Percentiles rank a stretch among this genome's conserved stretches.
Evolutionary conservation across 768 basidiomycete species (phyloP).

Genomic region (Cytidiella melzeri): DNA sequence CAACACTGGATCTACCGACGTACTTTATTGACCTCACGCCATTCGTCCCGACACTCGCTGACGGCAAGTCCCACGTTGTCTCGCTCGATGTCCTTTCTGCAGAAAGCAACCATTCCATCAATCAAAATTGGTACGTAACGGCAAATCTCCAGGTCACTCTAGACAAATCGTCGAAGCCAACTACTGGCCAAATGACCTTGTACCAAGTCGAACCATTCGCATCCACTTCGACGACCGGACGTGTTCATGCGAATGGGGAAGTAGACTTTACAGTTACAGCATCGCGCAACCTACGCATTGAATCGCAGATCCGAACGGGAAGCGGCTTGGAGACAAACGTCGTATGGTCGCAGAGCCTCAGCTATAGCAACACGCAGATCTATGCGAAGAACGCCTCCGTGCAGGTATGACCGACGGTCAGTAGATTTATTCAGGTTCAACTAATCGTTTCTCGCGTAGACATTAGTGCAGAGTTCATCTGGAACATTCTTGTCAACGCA

Average conservation of each 20-base stretch:
- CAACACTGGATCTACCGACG: slow-evolving; percentile 63
- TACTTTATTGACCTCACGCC: slow-evolving; percentile 73
- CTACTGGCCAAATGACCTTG: slow-evolving; percentile 50
- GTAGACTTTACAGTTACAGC: slow-evolving; percentile 40
- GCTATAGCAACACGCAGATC: slow-evolving; percentile 53
- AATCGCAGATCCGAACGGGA: slow-evolving; percentile 50
- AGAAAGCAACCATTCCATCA: slow-evolving; percentile 51
- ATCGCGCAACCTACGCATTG: slow-evolving; percentile 46
- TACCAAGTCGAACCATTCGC: slow-evolving; percentile 54
- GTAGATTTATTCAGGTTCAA: no score
- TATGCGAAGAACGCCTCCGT: slow-evolving; percentile 39
- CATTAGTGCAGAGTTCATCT: slow-evolving; percentile 41
- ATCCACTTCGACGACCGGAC: slow-evolving; percentile 37
- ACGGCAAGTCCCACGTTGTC: slow-evolving; percentile 57
- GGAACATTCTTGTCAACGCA: slow-evolving; percentile 46
- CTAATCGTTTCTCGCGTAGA: slow-evolving; percentile 26
- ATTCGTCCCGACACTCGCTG: slow-evolving; percentile 60
- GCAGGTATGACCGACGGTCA: slow-evolving; percentile 23
- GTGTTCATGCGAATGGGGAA: slow-evolving; percentile 20
- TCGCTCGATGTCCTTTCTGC: slow-evolving; percentile 66
- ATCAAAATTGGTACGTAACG: slow-evolving; percentile 72
- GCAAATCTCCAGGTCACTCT: slow-evolving; percentile 57
- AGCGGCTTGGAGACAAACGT: slow-evolving; percentile 52
- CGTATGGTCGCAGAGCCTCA: slow-evolving; percentile 48
- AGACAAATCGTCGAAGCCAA: slow-evolving; percentile 4